These are phyloP conservation scores for Fusarium napiforme DNA, from an alignment of 2,329 filamentous ascomycete species.

Conservation along the genomic window DNA sequence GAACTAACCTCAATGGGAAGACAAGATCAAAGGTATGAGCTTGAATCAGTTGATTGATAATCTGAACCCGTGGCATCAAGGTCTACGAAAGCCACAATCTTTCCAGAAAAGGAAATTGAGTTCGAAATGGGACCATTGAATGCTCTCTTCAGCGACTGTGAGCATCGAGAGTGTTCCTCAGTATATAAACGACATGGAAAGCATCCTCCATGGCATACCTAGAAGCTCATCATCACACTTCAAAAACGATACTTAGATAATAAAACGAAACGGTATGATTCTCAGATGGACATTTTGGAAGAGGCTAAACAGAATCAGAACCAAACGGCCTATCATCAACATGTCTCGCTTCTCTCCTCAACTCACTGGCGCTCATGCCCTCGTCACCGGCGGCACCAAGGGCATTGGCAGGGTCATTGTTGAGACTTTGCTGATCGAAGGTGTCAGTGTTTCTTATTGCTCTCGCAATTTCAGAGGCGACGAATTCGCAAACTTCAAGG, in stretches of 20 bases:
- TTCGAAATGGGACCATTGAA: fast-evolving
- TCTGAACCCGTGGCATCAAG: not conserved
- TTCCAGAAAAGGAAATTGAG: slow-evolving; percentile 1
- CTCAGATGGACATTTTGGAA: not conserved
- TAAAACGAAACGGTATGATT: not conserved
- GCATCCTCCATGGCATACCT: no score
- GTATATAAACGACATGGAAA: not conserved
- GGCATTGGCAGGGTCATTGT: slow-evolving; percentile 42
- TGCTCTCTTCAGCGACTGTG: no score
- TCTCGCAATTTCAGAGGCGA: slow-evolving; percentile 31
- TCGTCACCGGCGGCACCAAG: slow-evolving; percentile 31
- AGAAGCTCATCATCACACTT: not conserved
- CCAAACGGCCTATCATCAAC: no score
- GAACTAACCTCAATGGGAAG: not conserved
- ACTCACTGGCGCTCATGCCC: slow-evolving; percentile 1
- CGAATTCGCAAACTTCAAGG: slow-evolving; percentile 35
- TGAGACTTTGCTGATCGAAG: slow-evolving; percentile 36
- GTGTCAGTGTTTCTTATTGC: slow-evolving; percentile 45
- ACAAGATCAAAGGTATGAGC: not conserved
- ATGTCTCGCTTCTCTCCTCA: slow-evolving; percentile 17
- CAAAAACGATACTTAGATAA: not conserved
- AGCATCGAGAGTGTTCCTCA: no score
- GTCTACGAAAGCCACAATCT: not conserved
- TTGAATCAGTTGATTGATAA: not conserved
- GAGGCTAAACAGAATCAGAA: not conserved